Base-by-base conservation (phyloP, 768 basidiomycete species). In the Hericium rajendrae region DNA sequence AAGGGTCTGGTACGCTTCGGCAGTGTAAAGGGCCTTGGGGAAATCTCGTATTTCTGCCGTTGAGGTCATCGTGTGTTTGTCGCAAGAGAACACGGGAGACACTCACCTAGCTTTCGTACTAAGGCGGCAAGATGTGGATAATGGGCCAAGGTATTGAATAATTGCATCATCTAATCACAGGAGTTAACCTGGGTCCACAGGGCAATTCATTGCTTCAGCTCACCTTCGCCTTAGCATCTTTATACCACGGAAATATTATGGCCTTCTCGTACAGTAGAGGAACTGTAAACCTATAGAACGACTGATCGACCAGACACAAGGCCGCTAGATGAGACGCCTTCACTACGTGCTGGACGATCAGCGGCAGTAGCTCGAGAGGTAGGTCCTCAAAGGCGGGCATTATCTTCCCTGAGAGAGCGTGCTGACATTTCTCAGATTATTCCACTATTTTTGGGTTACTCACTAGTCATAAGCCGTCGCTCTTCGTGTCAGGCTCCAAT, bases 171-270 rank as follows among this genome's bases (percentile, higher is more conserved):
- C 89, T 91, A 59, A 6, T n/a, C 22, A 56, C 15, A 39, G 55
- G 3, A 41, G n/a, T 43, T 37, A 32, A 48, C 28, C 11, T 12
- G 18, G 18, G n/a, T 32, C 13, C 24, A 51, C 38, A 48, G 22
- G 26, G 55, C 51, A 46, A 4, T 40, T 9, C 49, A 12, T 32
- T 10, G 32, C 9, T 10, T 32, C 32, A 15, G 59, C 66, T 12
- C 61, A 83, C 87, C 75, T 78, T 86, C 9, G 63, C 65, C 65
- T 86, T 91, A 13, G 76, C 77, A 37, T 83, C 77, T 61, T 73
- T 83, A 56, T 88, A 80, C 88, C 87, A 89, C 15, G 86, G 76
- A 68, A 82, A 84, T 48, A 91, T 81, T 48, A 72, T 76, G 16
- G 83, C 74, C 12, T 75, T 72, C 24, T 76, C 71, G 62, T 91